Conservation (phyloP, 2,329 filamentous ascomycete genomes). For the Pseudogymnoascus sp. region DNA sequence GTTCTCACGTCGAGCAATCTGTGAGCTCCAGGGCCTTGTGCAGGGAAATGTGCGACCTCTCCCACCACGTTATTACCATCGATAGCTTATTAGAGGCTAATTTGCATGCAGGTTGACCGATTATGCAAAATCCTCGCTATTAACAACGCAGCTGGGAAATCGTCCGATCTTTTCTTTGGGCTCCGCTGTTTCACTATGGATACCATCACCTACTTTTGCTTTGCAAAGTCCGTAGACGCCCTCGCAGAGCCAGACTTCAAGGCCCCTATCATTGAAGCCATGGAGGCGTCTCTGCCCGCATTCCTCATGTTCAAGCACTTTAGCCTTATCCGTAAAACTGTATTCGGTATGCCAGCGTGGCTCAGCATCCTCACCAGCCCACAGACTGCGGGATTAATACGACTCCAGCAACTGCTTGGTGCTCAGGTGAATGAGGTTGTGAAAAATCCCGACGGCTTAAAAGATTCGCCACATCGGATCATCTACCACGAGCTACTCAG, state of each 20-base stretch:
- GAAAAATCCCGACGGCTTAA: constrained; percentile 18
- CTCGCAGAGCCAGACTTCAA: constrained; percentile 32
- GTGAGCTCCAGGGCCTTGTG: constrained; percentile 30
- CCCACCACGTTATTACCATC: not conserved
- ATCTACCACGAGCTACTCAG: constrained; percentile 30
- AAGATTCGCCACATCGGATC: constrained; percentile 25
- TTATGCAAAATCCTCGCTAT: constrained; percentile 26
- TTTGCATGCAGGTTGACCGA: constrained; percentile 21
- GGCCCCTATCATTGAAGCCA: constrained; percentile 34
- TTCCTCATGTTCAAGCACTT: constrained; percentile 35
- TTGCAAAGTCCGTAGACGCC: constrained; percentile 32
- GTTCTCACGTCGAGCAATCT: constrained; percentile 33
- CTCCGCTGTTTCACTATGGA: constrained; percentile 32
- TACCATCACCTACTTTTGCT: constrained; percentile 33
- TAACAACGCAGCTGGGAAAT: constrained; percentile 19
- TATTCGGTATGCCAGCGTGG: constrained; percentile 21
- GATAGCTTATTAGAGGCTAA: not conserved
- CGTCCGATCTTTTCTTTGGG: constrained; percentile 26
- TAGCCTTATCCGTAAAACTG: constrained; percentile 16
- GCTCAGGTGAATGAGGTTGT: constrained; percentile 17
- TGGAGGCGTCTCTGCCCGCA: constrained; percentile 30
- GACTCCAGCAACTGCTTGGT: constrained; percentile 16
- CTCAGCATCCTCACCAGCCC: constrained; percentile 19
- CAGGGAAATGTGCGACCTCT: constrained; percentile 25
- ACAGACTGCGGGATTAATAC: constrained; percentile 18